Conservation (phyloP, 306 rosid species). For the Prunus mume region DNA sequence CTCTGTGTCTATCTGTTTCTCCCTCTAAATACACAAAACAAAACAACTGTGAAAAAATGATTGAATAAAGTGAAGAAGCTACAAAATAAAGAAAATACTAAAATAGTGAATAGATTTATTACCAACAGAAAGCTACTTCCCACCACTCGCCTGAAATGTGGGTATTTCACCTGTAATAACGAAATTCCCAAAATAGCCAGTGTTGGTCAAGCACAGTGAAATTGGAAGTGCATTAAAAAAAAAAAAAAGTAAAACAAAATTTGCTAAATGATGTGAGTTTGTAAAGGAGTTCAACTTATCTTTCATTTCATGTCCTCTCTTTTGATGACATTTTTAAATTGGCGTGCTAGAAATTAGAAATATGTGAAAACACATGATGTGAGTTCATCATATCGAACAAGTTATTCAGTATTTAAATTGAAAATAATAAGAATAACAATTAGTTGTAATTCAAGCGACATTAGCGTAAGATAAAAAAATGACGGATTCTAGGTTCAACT, state of each 20-base stretch:
- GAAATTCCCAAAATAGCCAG: constrained; percentile 35
- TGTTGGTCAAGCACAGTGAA: not conserved
- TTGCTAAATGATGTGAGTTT: not conserved
- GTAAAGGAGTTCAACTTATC: not conserved
- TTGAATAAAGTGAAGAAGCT: not conserved
- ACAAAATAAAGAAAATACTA: not conserved
- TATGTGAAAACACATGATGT: not conserved
- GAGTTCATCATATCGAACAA: not conserved
- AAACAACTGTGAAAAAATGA: not conserved
- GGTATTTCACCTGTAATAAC: constrained; percentile 13
- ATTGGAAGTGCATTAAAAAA: not conserved
- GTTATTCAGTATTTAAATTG: not conserved
- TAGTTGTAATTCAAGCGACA: too few species aligned
- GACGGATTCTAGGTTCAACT: not conserved
- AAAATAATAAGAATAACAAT: too few species aligned
- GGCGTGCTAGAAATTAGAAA: too few species aligned
- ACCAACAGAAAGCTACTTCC: constrained; percentile 32
- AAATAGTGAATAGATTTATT: not conserved
- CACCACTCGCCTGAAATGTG: constrained; percentile 13
- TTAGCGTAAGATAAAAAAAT: not conserved
- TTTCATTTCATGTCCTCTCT: not conserved
- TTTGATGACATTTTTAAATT: not conserved
- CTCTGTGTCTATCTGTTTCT: not conserved
- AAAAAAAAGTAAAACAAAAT: too few species aligned
- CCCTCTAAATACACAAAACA: constrained; percentile 14